Evolutionary conservation across 768 basidiomycete genomes (phyloP), one percentile per base, ranked within the genome.

Genomic region (Naganishia vaughanmartiniae): DNA sequence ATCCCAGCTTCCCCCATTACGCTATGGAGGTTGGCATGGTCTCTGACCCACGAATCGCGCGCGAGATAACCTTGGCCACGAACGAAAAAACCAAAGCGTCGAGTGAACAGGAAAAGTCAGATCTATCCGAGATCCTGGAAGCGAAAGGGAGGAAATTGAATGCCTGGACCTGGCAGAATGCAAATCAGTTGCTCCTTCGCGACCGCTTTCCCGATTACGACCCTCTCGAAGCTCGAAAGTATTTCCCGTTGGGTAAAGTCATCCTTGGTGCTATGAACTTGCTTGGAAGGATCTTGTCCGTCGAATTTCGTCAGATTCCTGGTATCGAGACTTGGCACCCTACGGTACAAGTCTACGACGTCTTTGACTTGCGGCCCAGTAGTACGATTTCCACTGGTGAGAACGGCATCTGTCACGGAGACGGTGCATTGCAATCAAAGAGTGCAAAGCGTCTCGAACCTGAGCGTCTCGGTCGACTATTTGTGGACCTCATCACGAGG

Each of bases 241-340:
- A 31, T 19, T 36, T 57, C 33, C 56, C 30, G 10, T 34, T 31
- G 5, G 30, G 33, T 5, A 21, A 57, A 6, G 56, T 57, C 31
- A 12, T 57, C 15, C 10, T 31, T 15, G 15, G 31, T 9, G 28
- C 33, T 31, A 31, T 57, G 56, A 19, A 12, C 19, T 36, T 57
- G 33, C 56, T 57, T 12, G 56, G 33, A n/a, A 9, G 34, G 12
- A 31, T 57, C 14, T 36, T 57, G 15, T 31, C 28, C 2, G 30
- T 57, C 30, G 56, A 57, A 7, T 57, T 57, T n/a, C 56, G 56
- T 6, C 15, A 33, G 34, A 28, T 34, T 17, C 28, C 33, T 4
- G 56, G 56, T 21, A 31, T 57, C 56, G 56, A 33, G 31, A 36
- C 33, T 19, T 60, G 57, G 57, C 57, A 60, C 11, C 57, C 21